Percentiles rank a stretch among this genome's conserved stretches.
Evolutionary conservation across 805 yeast species (phyloP).

Genomic region (Candida odintsovae): DNA sequence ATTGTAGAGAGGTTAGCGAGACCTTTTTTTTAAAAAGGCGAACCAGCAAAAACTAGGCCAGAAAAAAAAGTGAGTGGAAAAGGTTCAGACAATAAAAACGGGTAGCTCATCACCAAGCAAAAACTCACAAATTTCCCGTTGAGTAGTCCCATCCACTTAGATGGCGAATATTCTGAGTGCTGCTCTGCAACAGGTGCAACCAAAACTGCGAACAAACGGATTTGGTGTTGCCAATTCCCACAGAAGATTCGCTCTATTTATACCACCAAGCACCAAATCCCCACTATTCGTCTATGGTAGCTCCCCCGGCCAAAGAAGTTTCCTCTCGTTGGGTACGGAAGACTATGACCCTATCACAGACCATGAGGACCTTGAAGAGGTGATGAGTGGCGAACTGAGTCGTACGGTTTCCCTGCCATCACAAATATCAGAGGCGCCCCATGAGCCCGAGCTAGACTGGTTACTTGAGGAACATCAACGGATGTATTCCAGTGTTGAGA

Average conservation of each 20-base stretch:
- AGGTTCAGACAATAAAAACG: no score
- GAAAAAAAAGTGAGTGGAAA: neutral
- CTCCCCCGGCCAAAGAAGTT: slow-evolving; percentile 32
- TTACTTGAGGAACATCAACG: slow-evolving; percentile 34
- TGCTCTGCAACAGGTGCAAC: slow-evolving; percentile 27
- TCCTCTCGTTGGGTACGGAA: slow-evolving; percentile 34
- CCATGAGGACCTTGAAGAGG: slow-evolving; percentile 23
- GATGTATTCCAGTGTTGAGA: slow-evolving; percentile 27
- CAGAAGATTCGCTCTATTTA: slow-evolving; percentile 32
- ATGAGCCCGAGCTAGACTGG: slow-evolving; percentile 33
- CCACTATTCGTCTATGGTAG: slow-evolving; percentile 30
- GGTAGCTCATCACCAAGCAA: neutral
- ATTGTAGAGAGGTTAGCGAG: no score
- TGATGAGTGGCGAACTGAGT: slow-evolving; percentile 32
- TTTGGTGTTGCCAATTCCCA: slow-evolving; percentile 37
- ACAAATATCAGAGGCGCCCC: slow-evolving; percentile 28
- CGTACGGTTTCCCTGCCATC: slow-evolving; percentile 38
- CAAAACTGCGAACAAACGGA: slow-evolving; percentile 34
- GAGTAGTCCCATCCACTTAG: no score
- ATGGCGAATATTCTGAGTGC: slow-evolving; percentile 11
- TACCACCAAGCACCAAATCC: slow-evolving; percentile 36
- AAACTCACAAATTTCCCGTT: neutral
- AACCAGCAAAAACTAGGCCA: no score
- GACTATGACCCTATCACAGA: slow-evolving; percentile 26
- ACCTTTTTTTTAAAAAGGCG: no score